Evolutionary conservation across 331 rosid genomes (phyloP).

Genomic region (Dryas integrifolia): DNA sequence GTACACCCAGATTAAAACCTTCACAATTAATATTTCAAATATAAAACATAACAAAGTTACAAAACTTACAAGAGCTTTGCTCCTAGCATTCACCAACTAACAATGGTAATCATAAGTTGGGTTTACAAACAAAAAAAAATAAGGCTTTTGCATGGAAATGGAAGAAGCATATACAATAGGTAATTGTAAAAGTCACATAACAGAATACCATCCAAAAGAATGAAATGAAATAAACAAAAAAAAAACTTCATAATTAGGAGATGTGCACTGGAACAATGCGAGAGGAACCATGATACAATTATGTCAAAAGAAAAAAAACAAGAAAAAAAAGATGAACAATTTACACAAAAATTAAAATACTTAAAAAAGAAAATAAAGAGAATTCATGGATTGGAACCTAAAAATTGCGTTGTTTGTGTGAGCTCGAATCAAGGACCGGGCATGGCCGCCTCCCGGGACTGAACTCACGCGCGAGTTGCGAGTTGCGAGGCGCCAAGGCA

Average conservation of each 20-base stretch:
- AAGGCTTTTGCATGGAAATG: not conserved
- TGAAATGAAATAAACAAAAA: not conserved
- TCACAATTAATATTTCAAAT: not conserved
- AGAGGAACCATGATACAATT: not conserved
- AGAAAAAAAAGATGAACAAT: not conserved
- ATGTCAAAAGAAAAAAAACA: not conserved
- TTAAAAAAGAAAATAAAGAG: not conserved
- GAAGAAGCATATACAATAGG: not conserved
- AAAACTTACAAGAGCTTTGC: not conserved
- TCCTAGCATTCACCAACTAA: not conserved
- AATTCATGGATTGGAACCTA: not conserved
- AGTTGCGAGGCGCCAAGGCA: not conserved
- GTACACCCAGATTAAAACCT: not conserved
- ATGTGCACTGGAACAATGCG: not conserved
- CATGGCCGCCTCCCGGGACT: not conserved
- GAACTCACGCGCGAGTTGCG: constrained; percentile 5
- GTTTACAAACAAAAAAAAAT: not conserved
- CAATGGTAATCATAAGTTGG: not conserved
- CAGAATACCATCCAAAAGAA: not conserved
- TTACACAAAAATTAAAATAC: not conserved
- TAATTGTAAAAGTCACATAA: not conserved
- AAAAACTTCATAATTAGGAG: not conserved
- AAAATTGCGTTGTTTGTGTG: not conserved
- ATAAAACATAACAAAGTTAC: no score
- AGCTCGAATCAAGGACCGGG: not conserved